phyloP scores from a whole-genome alignment of 768 basidiomycete species.

The Mycena floridula region DNA sequence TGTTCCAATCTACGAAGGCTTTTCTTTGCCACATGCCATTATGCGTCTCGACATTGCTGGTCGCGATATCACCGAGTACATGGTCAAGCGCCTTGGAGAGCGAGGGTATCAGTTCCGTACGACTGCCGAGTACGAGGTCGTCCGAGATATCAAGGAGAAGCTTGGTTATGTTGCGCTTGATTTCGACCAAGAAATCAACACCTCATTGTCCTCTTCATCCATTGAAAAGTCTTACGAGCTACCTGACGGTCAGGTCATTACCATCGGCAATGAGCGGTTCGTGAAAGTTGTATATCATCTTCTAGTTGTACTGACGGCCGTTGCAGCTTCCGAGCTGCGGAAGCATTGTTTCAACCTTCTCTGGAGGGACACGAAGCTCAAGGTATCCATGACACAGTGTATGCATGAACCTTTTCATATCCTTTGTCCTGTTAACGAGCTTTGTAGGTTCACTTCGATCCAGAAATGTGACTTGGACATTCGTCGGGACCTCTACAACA shows the following conservation, averaged over 20 bases:
- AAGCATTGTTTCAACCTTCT: conserved; percentile 67
- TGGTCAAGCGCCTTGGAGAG: conserved; percentile 58
- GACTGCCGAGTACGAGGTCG: conserved; percentile 65
- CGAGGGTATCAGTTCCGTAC: conserved; percentile 72
- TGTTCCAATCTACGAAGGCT: conserved; percentile 95
- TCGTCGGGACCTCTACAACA: conserved; percentile 45
- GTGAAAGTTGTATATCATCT: background rate
- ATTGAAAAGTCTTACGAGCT: conserved; percentile 74
- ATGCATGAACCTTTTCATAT: background rate
- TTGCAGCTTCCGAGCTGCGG: conserved; percentile 50
- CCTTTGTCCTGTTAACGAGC: background rate
- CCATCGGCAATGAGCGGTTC: conserved; percentile 61
- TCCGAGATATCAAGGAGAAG: conserved; percentile 75
- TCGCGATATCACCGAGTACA: conserved; percentile 81
- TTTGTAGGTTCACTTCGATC: conserved; percentile 38
- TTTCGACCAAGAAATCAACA: conserved; percentile 73
- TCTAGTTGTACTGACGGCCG: background rate
- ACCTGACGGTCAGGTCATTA: conserved; percentile 52
- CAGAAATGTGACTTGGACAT: conserved; percentile 46
- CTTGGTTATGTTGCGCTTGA: conserved; percentile 74
- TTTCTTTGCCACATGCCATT: conserved; percentile 89
- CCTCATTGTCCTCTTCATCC: conserved; percentile 62
- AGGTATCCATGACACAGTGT: conserved; percentile 50
- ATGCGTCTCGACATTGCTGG: conserved; percentile 89
- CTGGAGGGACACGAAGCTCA: conserved; percentile 61